Conservation (phyloP, 2,329 filamentous ascomycete genomes). For the Fusarium sp. region DNA sequence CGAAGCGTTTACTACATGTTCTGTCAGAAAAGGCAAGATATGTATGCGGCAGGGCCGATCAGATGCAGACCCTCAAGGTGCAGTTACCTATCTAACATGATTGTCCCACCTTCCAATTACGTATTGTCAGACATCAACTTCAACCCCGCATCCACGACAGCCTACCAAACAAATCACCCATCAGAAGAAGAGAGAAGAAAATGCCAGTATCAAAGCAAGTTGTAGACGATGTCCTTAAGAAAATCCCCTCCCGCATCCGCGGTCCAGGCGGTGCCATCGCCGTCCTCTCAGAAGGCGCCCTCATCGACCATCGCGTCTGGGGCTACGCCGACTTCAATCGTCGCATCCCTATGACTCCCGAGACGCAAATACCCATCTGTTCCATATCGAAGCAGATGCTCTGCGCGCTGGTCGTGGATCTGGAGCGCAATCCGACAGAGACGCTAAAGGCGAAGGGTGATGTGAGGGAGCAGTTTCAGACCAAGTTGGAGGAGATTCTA, state of each 20-base stretch:
- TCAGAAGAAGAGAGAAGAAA: background rate
- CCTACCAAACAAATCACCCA: background rate
- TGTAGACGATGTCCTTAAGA: conserved; percentile 16
- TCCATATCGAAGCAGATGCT: conserved; percentile 36
- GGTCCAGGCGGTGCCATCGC: conserved; percentile 32
- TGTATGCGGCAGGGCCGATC: background rate
- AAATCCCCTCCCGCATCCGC: conserved; percentile 25
- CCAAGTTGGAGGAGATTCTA: conserved; percentile 20
- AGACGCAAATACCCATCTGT: conserved; percentile 29
- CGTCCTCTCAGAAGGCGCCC: conserved; percentile 24
- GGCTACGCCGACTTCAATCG: conserved; percentile 33
- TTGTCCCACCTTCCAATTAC: conserved; percentile 34
- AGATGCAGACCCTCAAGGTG: background rate
- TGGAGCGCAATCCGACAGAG: conserved; percentile 22
- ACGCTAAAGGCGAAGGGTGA: conserved; percentile 14
- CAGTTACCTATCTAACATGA: background rate
- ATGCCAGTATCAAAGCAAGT: conserved; percentile 26
- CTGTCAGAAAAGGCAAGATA: background rate
- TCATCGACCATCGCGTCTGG: conserved; percentile 23
- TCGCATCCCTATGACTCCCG: conserved; percentile 27
- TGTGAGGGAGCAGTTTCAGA: conserved; percentile 18
- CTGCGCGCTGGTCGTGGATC: conserved; percentile 26
- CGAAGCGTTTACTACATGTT: background rate
- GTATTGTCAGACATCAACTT: conserved; percentile 10
- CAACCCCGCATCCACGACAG: conserved; percentile 22